These are phyloP conservation scores for Lactifluus volemus DNA, from an alignment of 768 basidiomycete genomes.

Conservation along the genomic window DNA sequence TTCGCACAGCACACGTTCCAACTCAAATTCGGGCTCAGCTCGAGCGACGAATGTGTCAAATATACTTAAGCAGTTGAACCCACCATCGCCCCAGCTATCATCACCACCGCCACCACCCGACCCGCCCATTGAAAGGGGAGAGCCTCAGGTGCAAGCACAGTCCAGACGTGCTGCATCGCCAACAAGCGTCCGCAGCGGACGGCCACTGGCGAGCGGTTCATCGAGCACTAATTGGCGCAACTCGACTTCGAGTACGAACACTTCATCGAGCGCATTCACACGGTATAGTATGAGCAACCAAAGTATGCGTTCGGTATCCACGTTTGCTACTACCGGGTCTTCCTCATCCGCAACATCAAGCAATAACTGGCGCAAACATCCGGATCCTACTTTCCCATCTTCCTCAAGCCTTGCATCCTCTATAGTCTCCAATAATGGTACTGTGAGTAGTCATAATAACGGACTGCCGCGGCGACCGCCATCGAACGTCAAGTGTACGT, in stretches of 20 bases:
- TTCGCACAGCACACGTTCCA: constrained; percentile 4
- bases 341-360: constrained; percentile 56
- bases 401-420: constrained; percentile 4
- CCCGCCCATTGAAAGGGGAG: background rate
- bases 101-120: background rate
- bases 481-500: constrained; percentile 72
- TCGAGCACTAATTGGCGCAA: constrained; percentile 77
- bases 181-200: constrained; percentile 47
- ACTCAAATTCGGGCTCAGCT: constrained; percentile 33
- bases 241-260: constrained; percentile 63
- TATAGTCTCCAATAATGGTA: constrained; percentile 2
- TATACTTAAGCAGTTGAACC: constrained; percentile 62
- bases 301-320: constrained; percentile 63
- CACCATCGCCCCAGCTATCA: constrained; percentile 26
- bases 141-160: background rate
- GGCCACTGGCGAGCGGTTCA: constrained; percentile 46
- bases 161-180: constrained; percentile 35
- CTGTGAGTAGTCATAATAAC: background rate
- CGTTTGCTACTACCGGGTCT: constrained; percentile 74
- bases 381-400: background rate
- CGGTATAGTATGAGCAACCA: constrained; percentile 53
- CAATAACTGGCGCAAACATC: constrained; percentile 51
- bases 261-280: constrained; percentile 66
- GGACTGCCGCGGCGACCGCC: constrained; percentile 21
- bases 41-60: constrained; percentile 69